phyloP scores from a whole-genome alignment of 441 rosid genomes.

The Macaranga tanarius region DNA sequence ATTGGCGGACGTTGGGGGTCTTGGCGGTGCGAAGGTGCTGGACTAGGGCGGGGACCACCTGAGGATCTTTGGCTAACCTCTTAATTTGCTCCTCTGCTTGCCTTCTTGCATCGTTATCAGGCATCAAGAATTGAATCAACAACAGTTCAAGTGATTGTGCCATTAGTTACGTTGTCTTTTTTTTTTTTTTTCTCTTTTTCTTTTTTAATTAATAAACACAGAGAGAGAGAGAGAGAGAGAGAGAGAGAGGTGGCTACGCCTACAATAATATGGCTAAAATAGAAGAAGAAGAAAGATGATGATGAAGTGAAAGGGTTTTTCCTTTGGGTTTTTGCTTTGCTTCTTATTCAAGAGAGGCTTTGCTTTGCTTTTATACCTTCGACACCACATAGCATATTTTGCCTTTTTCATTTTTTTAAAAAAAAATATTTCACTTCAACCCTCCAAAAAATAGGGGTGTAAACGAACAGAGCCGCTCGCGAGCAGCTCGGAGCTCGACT shows the following conservation, averaged over 20 bases:
- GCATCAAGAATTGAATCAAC: slow-evolving; percentile 97
- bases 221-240: not conserved
- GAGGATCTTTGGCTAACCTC: slow-evolving; percentile 95
- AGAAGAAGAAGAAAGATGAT: no score
- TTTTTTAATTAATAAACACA: not conserved
- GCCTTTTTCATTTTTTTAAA: not conserved
- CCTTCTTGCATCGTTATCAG: slow-evolving; percentile 95
- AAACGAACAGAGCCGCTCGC: no score
- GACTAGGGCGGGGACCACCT: slow-evolving; percentile 91
- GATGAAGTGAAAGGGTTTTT: not conserved
- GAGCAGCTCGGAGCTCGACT: no score
- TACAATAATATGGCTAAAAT: no score
- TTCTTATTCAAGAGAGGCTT: not conserved
- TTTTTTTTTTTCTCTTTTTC: slow-evolving; percentile 6
- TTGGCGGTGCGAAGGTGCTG: slow-evolving; percentile 99
- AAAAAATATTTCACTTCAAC: no score
- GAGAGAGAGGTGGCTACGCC: not conserved
- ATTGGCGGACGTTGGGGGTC: slow-evolving; percentile 98
- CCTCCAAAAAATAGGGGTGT: no score
- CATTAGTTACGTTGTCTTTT: slow-evolving; percentile 48
- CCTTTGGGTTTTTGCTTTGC: slow-evolving; percentile 7
- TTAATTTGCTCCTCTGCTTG: slow-evolving; percentile 99
- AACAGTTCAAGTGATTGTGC: slow-evolving; percentile 91
- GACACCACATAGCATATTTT: not conserved
- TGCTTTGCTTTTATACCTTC: not conserved